Evolutionary conservation across 371 early-diverging fungal species (phyloP).

Genomic region (Syncephalis plumigaleata): DNA sequence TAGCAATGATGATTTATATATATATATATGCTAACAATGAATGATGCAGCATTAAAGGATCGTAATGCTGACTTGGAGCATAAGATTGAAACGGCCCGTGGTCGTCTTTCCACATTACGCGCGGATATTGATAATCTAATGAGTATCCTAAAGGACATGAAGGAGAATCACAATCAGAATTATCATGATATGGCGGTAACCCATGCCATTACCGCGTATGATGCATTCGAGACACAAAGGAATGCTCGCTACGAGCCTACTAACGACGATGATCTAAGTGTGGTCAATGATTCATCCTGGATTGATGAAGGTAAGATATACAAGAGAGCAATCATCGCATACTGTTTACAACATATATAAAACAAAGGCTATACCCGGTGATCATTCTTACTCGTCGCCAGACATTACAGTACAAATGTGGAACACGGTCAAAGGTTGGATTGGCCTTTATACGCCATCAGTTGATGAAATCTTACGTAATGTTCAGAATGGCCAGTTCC

Average conservation of each 20-base stretch:
- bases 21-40: slow-evolving; percentile 1
- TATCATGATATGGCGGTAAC: slow-evolving; percentile 62
- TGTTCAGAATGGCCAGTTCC: neutral
- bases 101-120: slow-evolving; percentile 5
- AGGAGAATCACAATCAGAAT: slow-evolving; percentile 53
- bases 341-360: neutral
- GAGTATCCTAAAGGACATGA: slow-evolving; percentile 31
- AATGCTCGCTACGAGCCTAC: slow-evolving; percentile 2
- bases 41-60: slow-evolving; percentile 5
- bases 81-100: slow-evolving; percentile 16
- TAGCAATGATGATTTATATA: too few relatives aligned
- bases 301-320: neutral
- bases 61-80: slow-evolving; percentile 9
- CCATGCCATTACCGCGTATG: slow-evolving; percentile 34
- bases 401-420: too few relatives aligned
- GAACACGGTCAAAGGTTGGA: neutral
- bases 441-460: neutral
- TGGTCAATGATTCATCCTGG: neutral
- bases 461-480: neutral
- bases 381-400: neutral
- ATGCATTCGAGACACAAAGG: slow-evolving; percentile 26
- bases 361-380: neutral
- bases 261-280: neutral
- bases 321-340: neutral
- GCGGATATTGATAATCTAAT: slow-evolving; percentile 19